A percentile compares a stretch with the other conserved stretches of the same genome.
These are phyloP conservation scores for Solanum hybrid DNA, from an alignment of 305 asterid species.

Conservation along the genomic window DNA sequence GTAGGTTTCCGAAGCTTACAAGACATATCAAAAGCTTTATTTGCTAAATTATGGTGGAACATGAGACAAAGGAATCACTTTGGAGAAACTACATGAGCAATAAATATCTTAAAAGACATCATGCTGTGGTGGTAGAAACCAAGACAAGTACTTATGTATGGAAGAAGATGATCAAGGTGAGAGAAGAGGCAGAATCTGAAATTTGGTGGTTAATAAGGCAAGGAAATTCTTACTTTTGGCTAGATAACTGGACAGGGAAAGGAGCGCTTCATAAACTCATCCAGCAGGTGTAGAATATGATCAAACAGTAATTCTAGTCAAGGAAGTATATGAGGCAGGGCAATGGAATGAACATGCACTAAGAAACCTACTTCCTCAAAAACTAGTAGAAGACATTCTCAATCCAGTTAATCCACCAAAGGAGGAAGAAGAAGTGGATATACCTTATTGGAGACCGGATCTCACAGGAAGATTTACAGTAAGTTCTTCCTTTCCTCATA, in stretches of 20 bases:
- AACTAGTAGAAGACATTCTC: neutral
- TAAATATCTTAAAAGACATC: neutral
- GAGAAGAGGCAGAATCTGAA: neutral
- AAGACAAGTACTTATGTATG: neutral
- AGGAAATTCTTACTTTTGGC: neutral
- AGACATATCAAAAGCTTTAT: neutral
- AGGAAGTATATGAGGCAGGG: neutral
- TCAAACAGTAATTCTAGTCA: neutral
- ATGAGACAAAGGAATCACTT: neutral
- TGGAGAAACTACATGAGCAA: too few species aligned
- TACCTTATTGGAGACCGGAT: neutral
- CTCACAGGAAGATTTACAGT: neutral
- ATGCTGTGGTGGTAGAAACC: neutral
- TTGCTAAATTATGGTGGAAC: neutral
- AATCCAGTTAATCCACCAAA: neutral
- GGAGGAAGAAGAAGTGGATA: neutral
- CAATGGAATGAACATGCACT: neutral
- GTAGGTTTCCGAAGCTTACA: neutral
- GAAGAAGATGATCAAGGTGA: neutral
- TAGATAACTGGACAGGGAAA: neutral
- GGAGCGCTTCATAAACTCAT: neutral
- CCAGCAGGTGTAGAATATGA: neutral
- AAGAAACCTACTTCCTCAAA: neutral
- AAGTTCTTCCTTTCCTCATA: neutral
- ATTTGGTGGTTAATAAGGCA: neutral